phyloP scores from a whole-genome alignment of 768 basidiomycete species.

The Tulasnella sp. region DNA sequence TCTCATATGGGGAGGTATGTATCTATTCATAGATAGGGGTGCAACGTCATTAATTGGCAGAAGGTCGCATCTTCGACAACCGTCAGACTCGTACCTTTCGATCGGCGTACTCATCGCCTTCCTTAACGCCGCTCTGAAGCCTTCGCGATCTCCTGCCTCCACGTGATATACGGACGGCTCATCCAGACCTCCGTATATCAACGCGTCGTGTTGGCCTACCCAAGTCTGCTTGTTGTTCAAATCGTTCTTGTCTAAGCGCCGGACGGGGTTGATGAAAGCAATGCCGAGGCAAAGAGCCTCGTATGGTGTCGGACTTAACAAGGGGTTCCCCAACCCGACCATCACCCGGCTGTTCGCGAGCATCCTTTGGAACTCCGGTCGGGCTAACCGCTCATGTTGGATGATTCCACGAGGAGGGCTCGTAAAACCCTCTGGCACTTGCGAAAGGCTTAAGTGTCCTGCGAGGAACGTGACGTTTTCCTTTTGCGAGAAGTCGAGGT shows the following conservation, averaged over 20 bases:
- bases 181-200: conserved; percentile 26
- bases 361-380: conserved; percentile 5
- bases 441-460: background rate
- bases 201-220: conserved; percentile 34
- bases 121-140: conserved; percentile 28
- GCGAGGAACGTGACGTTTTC: conserved; percentile 5
- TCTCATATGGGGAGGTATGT: conserved; percentile 2
- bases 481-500: background rate
- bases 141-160: conserved; percentile 31
- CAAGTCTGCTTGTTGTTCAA: conserved; percentile 34
- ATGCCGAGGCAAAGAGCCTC: conserved; percentile 33
- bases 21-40: background rate
- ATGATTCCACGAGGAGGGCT: background rate
- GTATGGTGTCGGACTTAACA: conserved; percentile 27
- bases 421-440: background rate
- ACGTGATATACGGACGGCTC: conserved; percentile 37
- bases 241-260: conserved; percentile 32
- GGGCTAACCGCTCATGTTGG: conserved; percentile 1
- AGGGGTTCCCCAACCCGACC: conserved; percentile 30
- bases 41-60: background rate
- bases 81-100: conserved; percentile 29
- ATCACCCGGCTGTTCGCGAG: conserved; percentile 25
- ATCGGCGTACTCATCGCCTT: conserved; percentile 33
- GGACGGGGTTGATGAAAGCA: conserved; percentile 38
- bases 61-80: background rate